Evolutionary conservation across 2,329 filamentous ascomycete species (phyloP), one percentile per base, ranked within the genome.

Genomic region (Neoscytalidium dimidiatum): DNA sequence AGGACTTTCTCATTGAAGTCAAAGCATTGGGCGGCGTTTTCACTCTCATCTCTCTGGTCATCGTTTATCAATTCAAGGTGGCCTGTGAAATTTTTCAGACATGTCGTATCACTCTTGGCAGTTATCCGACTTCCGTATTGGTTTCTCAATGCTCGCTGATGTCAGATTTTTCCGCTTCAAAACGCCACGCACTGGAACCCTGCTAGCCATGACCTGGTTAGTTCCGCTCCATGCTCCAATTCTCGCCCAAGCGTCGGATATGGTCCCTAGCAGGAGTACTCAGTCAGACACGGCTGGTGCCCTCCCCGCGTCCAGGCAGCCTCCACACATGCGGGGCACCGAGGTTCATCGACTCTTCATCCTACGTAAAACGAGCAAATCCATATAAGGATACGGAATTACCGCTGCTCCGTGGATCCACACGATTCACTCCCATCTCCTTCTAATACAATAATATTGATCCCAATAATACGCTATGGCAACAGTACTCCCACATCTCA

Each of bases 1-100:
- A 58, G 35, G 35, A 17, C 26, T 56, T 44, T 28, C 26, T 13
- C 38, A 58, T 43, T 43, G 13, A 58, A 58, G 23, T 58, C 23
- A 23, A 44, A 58, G 53, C 53, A 58, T 58, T 43, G 53, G 53
- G 53, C 53, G 53, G 53, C 53, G 53, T 58, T 58, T 35, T 29
- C 8, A 19, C 35, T 58, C 53, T 41, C 53, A 14, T 43, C 53
- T 57, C 53, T 58, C 35, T n/a, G 26, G 35, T 57, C 21, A 19
- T 29, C 2, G 17, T 19, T 44, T 8, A 9, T 44, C 28, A 6
- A 13, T 14, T 29, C 11, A 19, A 58, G 23, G 14, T 17, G 3
- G 9, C 14, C 29, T 29, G 19, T 9, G 35, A 41, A 29, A 5
- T 23, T 11, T 4, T 26, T 56, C n/a, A 11, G 31, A 38, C 21